Base-by-base conservation (phyloP, 176 grass and related monocot species). In the Cocos nucifera region DNA sequence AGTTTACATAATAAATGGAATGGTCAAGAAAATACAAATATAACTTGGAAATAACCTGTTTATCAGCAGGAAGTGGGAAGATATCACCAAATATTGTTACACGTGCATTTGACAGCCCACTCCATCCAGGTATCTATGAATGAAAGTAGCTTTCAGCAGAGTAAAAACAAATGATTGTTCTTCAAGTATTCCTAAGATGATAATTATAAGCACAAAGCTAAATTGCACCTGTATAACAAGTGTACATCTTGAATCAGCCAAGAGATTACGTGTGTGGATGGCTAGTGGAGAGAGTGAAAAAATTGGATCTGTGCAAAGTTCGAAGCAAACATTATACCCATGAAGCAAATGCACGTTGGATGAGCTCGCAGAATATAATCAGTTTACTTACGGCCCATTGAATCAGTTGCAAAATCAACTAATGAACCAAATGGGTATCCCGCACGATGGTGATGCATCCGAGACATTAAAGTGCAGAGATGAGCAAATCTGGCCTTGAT, bases 71-170 rank as follows among this genome's bases (percentile, higher is more conserved):
- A 30, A 98, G 73, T 66, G 93, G 93, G 19, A 88, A 70, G 49
- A 98, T 61, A 76, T 98, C 87, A 56, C 93, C 93, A 80, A 98
- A 98, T 72, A 98, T 92, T 16, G 93, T 98, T 10, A 98, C 93
- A 8, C 93, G 87, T 2, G 93, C 93, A 78, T 98, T 98, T 26
- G 93, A 98, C 22, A 98, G 61, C 15, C 81, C 87, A 80, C 87
- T 98, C 87, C 93, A 98, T 85, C 93, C 93, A 81, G 93, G 93
- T 56, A 98, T 83, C 93, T 98, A 26, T 50, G 48, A 23, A 59
- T 22, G 8, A 66, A 61, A 20, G 35, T 44, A 44, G 35, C 35
- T 44, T 44, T 44, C 35, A 44, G 8, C 35, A 44, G 35, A 44
- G 35, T 44, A 14, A 12, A 44, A 44, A 12, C 8, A 44, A 44